These are phyloP conservation scores for Breviolum minutum DNA, from an alignment of 73 alveolate genomes.

Conservation along the genomic window DNA sequence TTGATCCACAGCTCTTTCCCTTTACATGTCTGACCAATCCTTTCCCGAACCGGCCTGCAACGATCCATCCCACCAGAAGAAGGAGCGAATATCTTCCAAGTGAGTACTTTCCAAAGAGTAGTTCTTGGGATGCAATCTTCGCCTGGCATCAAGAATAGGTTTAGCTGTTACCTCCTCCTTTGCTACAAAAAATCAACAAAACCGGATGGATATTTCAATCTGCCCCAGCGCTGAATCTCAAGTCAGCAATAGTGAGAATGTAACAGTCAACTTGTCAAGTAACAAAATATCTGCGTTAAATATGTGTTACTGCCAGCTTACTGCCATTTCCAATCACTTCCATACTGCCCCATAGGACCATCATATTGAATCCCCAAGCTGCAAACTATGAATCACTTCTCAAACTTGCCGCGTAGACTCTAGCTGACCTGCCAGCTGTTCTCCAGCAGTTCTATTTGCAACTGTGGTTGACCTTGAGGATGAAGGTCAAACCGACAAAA, in stretches of 20 bases:
- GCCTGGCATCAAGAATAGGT: slow-evolving; percentile 7
- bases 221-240: not conserved
- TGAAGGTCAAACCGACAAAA: not conserved
- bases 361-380: too few species aligned
- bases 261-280: not conserved
- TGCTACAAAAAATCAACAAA: not conserved
- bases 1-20: not conserved
- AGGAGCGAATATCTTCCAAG: slow-evolving; percentile 77
- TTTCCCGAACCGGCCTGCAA: not conserved
- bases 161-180: not conserved
- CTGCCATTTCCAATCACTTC: too few species aligned
- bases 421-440: slow-evolving; percentile 10
- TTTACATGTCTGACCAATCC: not conserved
- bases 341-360: too few species aligned
- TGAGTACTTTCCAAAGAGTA: slow-evolving; percentile 41
- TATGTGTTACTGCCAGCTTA: too few species aligned
- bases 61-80: slow-evolving; percentile 84
- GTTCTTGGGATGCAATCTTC: slow-evolving; percentile 1
- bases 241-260: not conserved
- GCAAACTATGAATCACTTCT: too few species aligned
- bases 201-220: not conserved
- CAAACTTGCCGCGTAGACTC: not conserved
- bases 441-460: slow-evolving; percentile 62
- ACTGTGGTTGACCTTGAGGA: slow-evolving; percentile 72
- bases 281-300: too few species aligned